Conservation (phyloP, 2,329 filamentous ascomycete genomes). For the Botrytis paeoniae region DNA sequence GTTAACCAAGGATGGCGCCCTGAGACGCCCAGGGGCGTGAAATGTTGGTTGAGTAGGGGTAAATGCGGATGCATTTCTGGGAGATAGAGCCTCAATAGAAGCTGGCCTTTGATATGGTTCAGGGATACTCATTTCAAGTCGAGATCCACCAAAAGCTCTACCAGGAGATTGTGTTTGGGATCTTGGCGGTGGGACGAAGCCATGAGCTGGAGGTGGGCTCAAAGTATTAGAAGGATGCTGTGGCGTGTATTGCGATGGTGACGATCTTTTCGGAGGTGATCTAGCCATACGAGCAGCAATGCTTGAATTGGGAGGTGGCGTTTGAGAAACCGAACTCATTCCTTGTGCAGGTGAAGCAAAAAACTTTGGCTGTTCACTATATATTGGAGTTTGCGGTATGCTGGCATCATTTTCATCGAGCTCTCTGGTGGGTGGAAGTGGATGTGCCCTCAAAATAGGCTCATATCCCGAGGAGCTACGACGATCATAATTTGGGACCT, state of each 20-base stretch:
- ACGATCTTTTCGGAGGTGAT: constrained; percentile 55
- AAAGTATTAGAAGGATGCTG: constrained; percentile 26
- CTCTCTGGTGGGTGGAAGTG: constrained; percentile 59
- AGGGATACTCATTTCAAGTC: constrained; percentile 37
- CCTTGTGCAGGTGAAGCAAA: constrained; percentile 36
- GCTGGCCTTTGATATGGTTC: constrained; percentile 52
- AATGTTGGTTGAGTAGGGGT: constrained; percentile 20
- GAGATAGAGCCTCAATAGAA: constrained; percentile 43
- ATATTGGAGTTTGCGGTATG: constrained; percentile 31
- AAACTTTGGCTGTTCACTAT: constrained; percentile 25
- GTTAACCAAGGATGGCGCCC: constrained; percentile 55
- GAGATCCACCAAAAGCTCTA: constrained; percentile 49
- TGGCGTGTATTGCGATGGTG: constrained; percentile 53
- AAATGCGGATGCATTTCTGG: constrained; percentile 22
- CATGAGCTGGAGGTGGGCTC: constrained; percentile 30
- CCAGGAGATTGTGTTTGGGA: constrained; percentile 63
- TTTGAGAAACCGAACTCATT: constrained; percentile 43
- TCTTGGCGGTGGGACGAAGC: constrained; percentile 54
- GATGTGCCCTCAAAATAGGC: constrained; percentile 47
- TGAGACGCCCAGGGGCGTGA: constrained; percentile 40
- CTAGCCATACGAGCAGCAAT: constrained; percentile 44
- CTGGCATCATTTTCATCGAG: constrained; percentile 55
- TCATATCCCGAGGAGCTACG: constrained; percentile 55
- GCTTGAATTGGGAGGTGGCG: constrained; percentile 48
- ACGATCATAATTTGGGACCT: constrained; percentile 46